Evolutionary conservation across 495 filamentous ascomycete genomes (phyloP), one percentile per base, ranked within the genome.

Genomic region (Podospora pseudocomata): DNA sequence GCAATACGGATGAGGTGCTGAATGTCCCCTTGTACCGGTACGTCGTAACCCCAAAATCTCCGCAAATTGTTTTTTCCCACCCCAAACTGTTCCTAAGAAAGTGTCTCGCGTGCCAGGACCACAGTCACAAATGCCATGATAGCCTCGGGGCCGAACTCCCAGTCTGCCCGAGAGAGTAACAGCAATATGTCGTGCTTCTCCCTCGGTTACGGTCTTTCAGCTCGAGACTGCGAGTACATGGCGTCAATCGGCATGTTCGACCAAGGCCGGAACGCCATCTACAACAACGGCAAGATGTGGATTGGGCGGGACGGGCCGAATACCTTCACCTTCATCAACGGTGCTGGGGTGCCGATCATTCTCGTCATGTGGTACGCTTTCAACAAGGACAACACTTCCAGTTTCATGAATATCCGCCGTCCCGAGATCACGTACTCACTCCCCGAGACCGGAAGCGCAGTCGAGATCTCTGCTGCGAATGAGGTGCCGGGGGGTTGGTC

Each of bases 401-500:
- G 63, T 0, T 76, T 75, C 44, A 72, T 76, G 69, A 72, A 73
- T 69, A 70, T 63, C 4, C 73, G 73, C 60, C 28, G 32, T 0
- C 71, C 75, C 49, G 57, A 67, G 11, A 73, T 76, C 34, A 75
- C 65, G n/a, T 76, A 76, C 65, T 76, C 75, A 0, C 71, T 76
- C 18, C 71, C 75, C 6, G 23, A 5, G 1, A 32, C 34, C 3
- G 71, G 69, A 30, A 62, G 15, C 26, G 65, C 72, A 11, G 67
- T 76, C 54, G 32, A 63, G 26, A 59, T 76, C 0, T 75, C 73
- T 26, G 34, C 76, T 55, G 69, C 66, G n/a, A 76, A 74, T 65
- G 75, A 65, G 5, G 57, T 74, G 4, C 66, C 74, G 0, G 76
- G 74, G 16, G 77, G 71, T 1, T 80, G 76, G 71, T 65, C 77